Evolutionary conservation across 2,329 filamentous ascomycete genomes (phyloP).

Genomic region (Sporothrix inflata): DNA sequence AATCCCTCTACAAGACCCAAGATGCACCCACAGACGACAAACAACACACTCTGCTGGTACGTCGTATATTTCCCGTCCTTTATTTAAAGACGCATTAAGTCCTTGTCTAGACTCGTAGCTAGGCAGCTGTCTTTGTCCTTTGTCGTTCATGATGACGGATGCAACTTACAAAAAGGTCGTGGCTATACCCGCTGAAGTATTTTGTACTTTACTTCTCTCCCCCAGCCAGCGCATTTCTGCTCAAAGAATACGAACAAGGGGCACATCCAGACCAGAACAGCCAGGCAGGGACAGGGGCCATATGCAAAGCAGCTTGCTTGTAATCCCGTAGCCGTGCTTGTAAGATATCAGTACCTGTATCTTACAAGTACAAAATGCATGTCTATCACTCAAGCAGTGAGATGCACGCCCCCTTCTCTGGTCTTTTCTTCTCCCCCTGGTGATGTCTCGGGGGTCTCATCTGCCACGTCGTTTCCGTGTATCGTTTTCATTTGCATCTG

Average conservation of each 20-base stretch:
- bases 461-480: conserved; percentile 17
- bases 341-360: neutral
- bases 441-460: neutral
- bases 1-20: neutral
- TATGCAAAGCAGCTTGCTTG: neutral
- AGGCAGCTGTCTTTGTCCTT: conserved; percentile 1
- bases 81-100: neutral
- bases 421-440: neutral
- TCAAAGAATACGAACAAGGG: neutral
- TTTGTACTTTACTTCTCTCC: neutral
- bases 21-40: conserved; percentile 6
- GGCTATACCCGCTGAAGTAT: neutral
- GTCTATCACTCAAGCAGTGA: neutral
- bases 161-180: neutral
- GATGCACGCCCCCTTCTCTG: neutral
- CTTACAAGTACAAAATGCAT: no score
- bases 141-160: neutral
- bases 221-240: neutral
- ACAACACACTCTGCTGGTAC: neutral
- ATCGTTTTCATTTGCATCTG: neutral
- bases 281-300: conserved; percentile 9
- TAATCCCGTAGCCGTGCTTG: neutral
- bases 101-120: neutral
- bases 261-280: neutral
- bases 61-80: neutral